These are phyloP conservation scores for Vaccinium darrowii DNA, from an alignment of 148 eudicot genomes.

Conservation along the genomic window DNA sequence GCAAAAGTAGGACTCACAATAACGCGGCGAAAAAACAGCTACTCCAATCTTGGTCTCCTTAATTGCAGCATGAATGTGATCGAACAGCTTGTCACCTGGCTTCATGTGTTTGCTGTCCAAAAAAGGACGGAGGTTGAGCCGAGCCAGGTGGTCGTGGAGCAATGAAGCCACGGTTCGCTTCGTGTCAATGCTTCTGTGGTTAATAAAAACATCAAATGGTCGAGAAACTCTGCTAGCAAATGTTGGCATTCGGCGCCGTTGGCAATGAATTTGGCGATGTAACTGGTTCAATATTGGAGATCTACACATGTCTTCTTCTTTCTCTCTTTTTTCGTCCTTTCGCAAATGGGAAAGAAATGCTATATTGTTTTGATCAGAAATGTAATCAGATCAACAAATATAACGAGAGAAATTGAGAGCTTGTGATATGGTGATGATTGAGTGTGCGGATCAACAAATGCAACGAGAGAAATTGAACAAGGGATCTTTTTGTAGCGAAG, in stretches of 20 bases:
- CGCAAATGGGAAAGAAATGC: no score
- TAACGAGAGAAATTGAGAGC: no score
- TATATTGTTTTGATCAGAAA: background rate
- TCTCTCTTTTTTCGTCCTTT: no score
- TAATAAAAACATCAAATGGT: constrained; percentile 24
- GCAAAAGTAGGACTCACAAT: constrained; percentile 27
- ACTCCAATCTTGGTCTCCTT: constrained; percentile 21
- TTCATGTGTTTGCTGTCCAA: constrained; percentile 32
- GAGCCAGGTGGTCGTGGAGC: constrained; percentile 22
- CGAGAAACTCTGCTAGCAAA: background rate
- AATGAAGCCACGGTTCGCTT: constrained; percentile 25
- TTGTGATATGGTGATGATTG: no score
- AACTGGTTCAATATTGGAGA: constrained; percentile 12
- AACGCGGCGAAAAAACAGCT: constrained; percentile 22
- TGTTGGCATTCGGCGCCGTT: background rate
- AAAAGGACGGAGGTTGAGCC: constrained; percentile 19
- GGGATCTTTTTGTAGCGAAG: background rate
- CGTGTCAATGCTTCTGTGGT: constrained; percentile 26
- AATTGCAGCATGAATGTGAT: constrained; percentile 18
- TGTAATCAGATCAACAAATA: background rate
- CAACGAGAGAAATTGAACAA: no score
- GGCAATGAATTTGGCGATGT: constrained; percentile 15
- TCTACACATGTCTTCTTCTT: constrained; percentile 17
- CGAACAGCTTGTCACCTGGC: constrained; percentile 30
- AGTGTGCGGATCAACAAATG: no score